Conservation (phyloP, 305 asterid species). For the Lippia alba region DNA sequence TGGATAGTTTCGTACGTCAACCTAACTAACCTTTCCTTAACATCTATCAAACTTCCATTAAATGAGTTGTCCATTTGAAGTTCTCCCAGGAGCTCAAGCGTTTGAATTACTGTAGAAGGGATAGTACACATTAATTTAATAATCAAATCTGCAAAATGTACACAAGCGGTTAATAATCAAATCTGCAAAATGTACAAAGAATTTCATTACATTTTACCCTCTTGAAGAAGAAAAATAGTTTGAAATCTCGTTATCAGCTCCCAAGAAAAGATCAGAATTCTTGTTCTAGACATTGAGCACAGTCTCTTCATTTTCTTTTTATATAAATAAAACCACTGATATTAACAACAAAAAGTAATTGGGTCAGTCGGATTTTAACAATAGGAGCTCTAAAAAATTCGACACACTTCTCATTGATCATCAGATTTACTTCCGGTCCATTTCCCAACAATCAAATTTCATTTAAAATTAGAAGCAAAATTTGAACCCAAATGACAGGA, state of each 20-base stretch:
- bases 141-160: no score
- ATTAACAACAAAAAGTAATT: no score
- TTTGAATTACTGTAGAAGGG: neutral
- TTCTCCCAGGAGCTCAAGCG: neutral
- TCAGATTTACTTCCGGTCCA: neutral
- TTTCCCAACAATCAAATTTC: no score
- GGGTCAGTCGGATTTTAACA: no score
- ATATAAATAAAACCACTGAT: neutral
- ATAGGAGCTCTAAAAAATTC: no score
- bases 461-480: no score
- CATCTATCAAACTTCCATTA: no score
- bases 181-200: neutral
- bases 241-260: neutral
- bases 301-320: neutral
- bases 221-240: neutral
- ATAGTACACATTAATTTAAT: neutral
- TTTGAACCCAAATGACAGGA: no score
- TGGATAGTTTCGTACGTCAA: neutral
- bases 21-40: neutral
- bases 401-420: neutral
- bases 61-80: conserved; percentile 1
- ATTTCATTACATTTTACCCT: neutral
- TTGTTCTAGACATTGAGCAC: neutral
- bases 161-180: neutral
- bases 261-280: neutral